Base-by-base conservation (phyloP, 768 basidiomycete species). In the Artomyces pyxidatus region DNA sequence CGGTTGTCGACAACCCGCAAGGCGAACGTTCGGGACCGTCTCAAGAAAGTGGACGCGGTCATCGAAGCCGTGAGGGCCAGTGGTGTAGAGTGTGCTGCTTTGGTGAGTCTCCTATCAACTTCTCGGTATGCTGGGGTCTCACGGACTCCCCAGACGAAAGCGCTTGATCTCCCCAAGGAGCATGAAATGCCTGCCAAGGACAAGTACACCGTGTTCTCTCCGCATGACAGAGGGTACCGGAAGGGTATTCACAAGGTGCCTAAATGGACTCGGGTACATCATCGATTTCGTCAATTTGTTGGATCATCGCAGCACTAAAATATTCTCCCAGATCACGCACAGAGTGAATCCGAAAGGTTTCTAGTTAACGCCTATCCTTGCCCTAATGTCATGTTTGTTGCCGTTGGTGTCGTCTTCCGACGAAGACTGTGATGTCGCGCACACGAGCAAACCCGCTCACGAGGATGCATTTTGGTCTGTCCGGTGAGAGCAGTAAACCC, bases 191-290 rank as follows among this genome's bases (percentile, higher is more conserved):
- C 70, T 10, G 71, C 95, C 1, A 80, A 75, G 59, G 95, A 98
- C 72, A 99, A 99, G 67, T 99, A 98, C 70, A 96, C 94, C 3
- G 80, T 87, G 17, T 98, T 93, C 68, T 80, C 77, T 32, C 72
- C 78, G 4, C 80, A 77, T 35, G 70, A 71, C 1, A 72, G 66
- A 50, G 86, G 88, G 6, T 99, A 95, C 66, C 73, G 95, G 38
- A 97, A 97, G 60, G 88, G 90, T 22, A 91, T 96, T 42, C 94
- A 98, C 70, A 94, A 94, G 61, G 88, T 95, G 23, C 94, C 94
- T n/a, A 95, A 96, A 62, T 97, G 85, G 81, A 96, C 94, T 43
- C 76, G 90, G 67, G 93, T 94, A 56, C 51, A 85, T 70, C 23
- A 3, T 12, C 22, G 1, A 9, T 10, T 9, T 21, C 19, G 26